Base-by-base conservation (phyloP, 1,284 basidiomycete species). In the Wallemia ichthyophaga region DNA sequence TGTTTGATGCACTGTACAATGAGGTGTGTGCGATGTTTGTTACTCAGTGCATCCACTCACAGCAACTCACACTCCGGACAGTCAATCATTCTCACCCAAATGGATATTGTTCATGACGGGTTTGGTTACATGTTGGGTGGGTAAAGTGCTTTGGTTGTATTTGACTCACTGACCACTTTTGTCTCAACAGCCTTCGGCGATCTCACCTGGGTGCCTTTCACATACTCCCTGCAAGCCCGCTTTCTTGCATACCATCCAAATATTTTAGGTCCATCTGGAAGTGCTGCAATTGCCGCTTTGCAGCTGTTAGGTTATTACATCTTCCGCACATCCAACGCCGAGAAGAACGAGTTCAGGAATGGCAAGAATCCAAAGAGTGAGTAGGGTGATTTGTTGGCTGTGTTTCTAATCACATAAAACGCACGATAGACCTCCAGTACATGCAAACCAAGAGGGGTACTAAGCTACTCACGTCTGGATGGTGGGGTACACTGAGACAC, bases 51-150 rank as follows among this genome's bases (percentile, higher is more conserved):
- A n/a, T n/a, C n/a, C n/a, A n/a, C n/a, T n/a, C n/a, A n/a, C n/a
- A n/a, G n/a, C n/a, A n/a, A n/a, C n/a, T n/a, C n/a, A n/a, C n/a
- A 27, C 55, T 7, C 25, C 7, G 15, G 25, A 56, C 62, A 75
- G 73, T 63, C 72, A 23, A 82, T 85, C 11, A 80, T 98, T 66
- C 77, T 98, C 62, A 91, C 85, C 9, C 89, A 85, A 21, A 96
- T 98, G 88, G 92, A 98, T 69, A 94, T 98, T 67, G 92, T 83
- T 7, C 87, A 86, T 26, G 94, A 99, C 65, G 92, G 92, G 2
- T 96, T 98, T 65, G 94, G 94, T 5, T 96, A 92, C 76, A 99
- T 98, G 94, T 81, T 99, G 27, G 73, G 55, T 56, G 23, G 17
- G 55, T 55, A 7, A 17, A 15, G 15, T 24, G n/a, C 13, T 21